Evolutionary conservation across 345 rosid species (phyloP).

Genomic region (Limnanthes douglasii): DNA sequence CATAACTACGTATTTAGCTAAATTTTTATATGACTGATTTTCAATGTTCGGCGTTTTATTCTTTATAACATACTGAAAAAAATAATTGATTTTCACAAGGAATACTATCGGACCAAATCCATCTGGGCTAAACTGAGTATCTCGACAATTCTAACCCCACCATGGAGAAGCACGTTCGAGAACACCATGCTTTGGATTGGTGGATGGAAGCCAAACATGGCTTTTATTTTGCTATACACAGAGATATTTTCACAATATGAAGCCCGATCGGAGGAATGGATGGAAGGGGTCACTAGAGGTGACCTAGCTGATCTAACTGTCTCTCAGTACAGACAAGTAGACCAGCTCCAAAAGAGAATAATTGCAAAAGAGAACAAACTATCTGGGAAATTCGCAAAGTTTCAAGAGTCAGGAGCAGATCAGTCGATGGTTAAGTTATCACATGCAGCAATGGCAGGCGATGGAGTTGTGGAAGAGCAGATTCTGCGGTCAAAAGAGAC

Average conservation of each 20-base stretch:
- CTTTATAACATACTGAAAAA: too few relatives aligned
- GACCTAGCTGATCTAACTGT: constrained; percentile 26
- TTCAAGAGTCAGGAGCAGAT: constrained; percentile 25
- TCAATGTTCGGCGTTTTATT: too few relatives aligned
- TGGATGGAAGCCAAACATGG: constrained; percentile 40
- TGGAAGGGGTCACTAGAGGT: constrained; percentile 17
- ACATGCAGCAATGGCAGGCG: too few relatives aligned
- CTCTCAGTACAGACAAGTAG: constrained; percentile 15
- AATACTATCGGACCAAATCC: constrained; percentile 22
- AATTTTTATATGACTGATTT: too few relatives aligned
- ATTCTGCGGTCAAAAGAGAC: too few relatives aligned
- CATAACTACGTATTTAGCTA: too few relatives aligned
- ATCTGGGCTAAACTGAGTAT: constrained; percentile 16
- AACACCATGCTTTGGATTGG: too few relatives aligned
- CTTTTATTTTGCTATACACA: constrained; percentile 38
- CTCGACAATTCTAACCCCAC: constrained; percentile 20
- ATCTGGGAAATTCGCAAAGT: constrained; percentile 22
- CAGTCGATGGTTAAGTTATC: too few relatives aligned
- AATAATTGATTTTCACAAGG: too few relatives aligned
- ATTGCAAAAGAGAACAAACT: constrained; percentile 22
- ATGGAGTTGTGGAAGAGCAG: constrained; percentile 1
- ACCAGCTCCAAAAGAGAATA: constrained; percentile 14
- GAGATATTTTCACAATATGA: constrained; percentile 29
- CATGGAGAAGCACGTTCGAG: constrained; percentile 32
- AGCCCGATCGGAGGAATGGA: constrained; percentile 11